These are phyloP conservation scores for Turnera subulata DNA, from an alignment of 345 rosid species.

Conservation along the genomic window DNA sequence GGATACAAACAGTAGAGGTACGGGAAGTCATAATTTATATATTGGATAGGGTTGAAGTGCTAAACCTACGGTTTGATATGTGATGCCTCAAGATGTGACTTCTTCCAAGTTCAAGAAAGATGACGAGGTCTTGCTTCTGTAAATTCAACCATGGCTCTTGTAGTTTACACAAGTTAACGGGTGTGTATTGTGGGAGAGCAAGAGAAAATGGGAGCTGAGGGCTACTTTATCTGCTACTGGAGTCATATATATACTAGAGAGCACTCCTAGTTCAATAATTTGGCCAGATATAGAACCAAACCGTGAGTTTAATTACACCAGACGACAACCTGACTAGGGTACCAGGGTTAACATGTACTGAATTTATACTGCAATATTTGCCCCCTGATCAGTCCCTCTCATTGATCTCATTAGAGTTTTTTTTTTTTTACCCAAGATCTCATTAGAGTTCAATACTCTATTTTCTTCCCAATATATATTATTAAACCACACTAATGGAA, in stretches of 20 bases:
- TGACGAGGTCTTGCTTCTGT: neutral
- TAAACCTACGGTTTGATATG: conserved; percentile 26
- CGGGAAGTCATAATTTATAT: neutral
- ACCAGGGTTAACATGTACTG: conserved; percentile 9
- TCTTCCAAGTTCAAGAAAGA: conserved; percentile 4
- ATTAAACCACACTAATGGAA: no score
- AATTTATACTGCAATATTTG: no score
- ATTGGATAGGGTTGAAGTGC: conserved; percentile 24
- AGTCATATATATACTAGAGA: conserved; percentile 12
- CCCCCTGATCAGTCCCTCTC: neutral
- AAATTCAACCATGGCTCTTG: conserved; percentile 1
- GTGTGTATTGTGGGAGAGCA: neutral
- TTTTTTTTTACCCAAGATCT: no score
- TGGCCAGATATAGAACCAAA: conserved; percentile 21
- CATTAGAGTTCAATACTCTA: neutral
- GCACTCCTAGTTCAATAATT: conserved; percentile 18
- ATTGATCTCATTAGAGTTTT: no score
- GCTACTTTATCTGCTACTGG: conserved; percentile 12
- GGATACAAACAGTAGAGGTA: neutral
- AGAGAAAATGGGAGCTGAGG: conserved; percentile 1
- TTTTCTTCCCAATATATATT: no score
- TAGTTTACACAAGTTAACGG: no score
- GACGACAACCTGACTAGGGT: conserved; percentile 13
- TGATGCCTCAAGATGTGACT: neutral
- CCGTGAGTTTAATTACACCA: neutral